Evolutionary conservation across 345 rosid species (phyloP).

Genomic region (Rhizophora apiculata): DNA sequence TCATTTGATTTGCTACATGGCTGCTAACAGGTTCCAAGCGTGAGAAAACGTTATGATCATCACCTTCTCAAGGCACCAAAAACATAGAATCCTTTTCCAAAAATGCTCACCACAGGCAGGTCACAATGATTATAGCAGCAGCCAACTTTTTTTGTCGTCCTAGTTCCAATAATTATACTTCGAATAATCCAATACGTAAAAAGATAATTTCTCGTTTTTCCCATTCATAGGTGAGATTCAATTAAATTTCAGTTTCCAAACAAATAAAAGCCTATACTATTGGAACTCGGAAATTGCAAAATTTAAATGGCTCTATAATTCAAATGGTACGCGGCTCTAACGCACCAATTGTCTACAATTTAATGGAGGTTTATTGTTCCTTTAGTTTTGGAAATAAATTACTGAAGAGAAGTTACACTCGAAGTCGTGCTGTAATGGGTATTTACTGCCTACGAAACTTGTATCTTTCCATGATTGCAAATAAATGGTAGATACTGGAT

Average conservation of each 20-base stretch:
- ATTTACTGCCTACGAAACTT: not conserved
- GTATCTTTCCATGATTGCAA: not conserved
- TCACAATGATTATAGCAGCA: not conserved
- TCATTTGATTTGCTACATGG: not conserved
- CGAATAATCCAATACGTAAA: too few species aligned
- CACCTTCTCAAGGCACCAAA: constrained; percentile 1
- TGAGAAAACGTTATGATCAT: not conserved
- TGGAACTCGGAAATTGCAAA: too few species aligned
- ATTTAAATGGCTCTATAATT: not conserved
- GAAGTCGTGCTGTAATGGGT: not conserved
- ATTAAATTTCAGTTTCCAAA: too few species aligned
- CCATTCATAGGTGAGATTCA: too few species aligned
- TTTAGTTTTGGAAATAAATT: constrained; percentile 2
- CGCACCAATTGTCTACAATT: not conserved
- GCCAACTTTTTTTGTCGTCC: not conserved
- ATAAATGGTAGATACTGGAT: not conserved
- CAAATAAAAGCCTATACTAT: too few species aligned
- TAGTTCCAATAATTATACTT: not conserved
- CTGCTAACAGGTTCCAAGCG: too few species aligned
- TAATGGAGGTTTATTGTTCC: not conserved
- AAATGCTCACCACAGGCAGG: not conserved
- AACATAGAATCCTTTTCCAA: not conserved
- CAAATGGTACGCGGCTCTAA: not conserved
- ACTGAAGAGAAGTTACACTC: not conserved
- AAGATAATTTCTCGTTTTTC: too few species aligned